Percentiles rank a stretch among this genome's conserved stretches.
These are phyloP conservation scores for Penium margaritaceum DNA, from an alignment of 139 green algal species.

Conservation along the genomic window DNA sequence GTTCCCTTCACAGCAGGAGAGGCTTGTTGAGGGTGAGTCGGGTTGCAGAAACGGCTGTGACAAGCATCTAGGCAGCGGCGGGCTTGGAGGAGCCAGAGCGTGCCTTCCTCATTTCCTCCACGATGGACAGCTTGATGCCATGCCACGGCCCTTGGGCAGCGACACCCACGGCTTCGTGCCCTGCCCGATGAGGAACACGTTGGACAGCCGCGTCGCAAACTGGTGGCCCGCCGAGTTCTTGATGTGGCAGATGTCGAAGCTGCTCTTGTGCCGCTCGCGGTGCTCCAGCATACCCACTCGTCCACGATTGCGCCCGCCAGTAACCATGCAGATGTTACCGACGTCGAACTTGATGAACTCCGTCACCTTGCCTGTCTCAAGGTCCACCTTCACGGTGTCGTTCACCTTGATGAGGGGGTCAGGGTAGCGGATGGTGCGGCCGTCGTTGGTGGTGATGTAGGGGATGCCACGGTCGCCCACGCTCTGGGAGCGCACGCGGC, in stretches of 20 bases:
- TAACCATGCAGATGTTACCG: constrained; percentile 86
- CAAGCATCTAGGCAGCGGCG: too few species aligned
- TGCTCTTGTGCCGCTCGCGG: constrained; percentile 91
- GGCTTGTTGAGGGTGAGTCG: too few species aligned
- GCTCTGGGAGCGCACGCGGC: constrained; percentile 66
- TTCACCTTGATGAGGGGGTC: constrained; percentile 92
- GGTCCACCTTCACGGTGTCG: constrained; percentile 94
- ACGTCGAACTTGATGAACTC: constrained; percentile 94
- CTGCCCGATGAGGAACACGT: constrained; percentile 97
- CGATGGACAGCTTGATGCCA: constrained; percentile 85
- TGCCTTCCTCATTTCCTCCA: constrained; percentile 95
- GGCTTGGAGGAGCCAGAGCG: too few species aligned
- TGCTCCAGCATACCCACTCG: constrained; percentile 59
- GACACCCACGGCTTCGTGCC: constrained; percentile 87
- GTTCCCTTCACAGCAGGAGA: too few species aligned
- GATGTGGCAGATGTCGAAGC: constrained; percentile 89
- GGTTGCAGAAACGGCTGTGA: too few species aligned
- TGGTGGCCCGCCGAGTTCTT: constrained; percentile 81
- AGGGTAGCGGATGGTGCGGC: constrained; percentile 94
- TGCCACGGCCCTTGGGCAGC: constrained; percentile 98
- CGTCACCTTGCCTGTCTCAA: constrained; percentile 92
- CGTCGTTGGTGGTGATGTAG: constrained; percentile 88
- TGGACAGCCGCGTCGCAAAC: constrained; percentile 86
- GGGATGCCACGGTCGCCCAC: constrained; percentile 85
- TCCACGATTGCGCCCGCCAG: constrained; percentile 52